phyloP scores from a whole-genome alignment of 805 yeast species.

The Lachancea kluyveri region DNA sequence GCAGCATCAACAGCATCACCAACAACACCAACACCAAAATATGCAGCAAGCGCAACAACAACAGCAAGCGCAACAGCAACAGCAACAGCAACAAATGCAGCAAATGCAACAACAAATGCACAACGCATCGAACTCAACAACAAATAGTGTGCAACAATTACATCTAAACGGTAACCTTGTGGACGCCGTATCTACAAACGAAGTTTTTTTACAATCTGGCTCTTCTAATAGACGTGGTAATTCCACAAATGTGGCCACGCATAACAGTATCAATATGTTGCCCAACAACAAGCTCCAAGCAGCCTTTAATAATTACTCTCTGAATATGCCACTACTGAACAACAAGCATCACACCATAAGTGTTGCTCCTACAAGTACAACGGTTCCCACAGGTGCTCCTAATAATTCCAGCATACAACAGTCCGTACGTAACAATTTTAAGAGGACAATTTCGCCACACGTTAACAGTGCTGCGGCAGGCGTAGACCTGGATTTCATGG shows the following conservation, averaged over 20 bases:
- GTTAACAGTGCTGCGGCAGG: slow-evolving; percentile 11
- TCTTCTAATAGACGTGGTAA: slow-evolving; percentile 9
- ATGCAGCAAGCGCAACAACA: slow-evolving; percentile 7
- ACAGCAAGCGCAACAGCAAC: slow-evolving; percentile 11
- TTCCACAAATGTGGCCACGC: not conserved
- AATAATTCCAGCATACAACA: slow-evolving; percentile 9
- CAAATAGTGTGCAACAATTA: slow-evolving; percentile 13
- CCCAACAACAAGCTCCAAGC: slow-evolving; percentile 14
- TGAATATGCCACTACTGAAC: slow-evolving; percentile 9
- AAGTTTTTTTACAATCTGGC: slow-evolving; percentile 61
- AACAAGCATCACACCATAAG: slow-evolving; percentile 11
- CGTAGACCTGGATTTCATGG: slow-evolving; percentile 20
- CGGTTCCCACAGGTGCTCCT: slow-evolving; percentile 14
- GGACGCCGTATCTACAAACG: slow-evolving; percentile 90
- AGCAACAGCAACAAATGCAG: slow-evolving; percentile 10
- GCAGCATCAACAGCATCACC: slow-evolving; percentile 8
- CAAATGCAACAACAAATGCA: slow-evolving; percentile 8
- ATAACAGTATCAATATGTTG: slow-evolving; percentile 1
- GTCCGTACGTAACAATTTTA: slow-evolving; percentile 3
- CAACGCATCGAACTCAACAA: slow-evolving; percentile 5
- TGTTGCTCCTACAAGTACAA: slow-evolving; percentile 17
- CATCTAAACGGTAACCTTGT: slow-evolving; percentile 46
- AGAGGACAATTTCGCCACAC: slow-evolving; percentile 5
- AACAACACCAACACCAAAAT: slow-evolving; percentile 9
- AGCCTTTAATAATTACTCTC: slow-evolving; percentile 16